Evolutionary conservation across 2,329 filamentous ascomycete species (phyloP), one percentile per base, ranked within the genome.

Genomic region (Didymella pomorum): DNA sequence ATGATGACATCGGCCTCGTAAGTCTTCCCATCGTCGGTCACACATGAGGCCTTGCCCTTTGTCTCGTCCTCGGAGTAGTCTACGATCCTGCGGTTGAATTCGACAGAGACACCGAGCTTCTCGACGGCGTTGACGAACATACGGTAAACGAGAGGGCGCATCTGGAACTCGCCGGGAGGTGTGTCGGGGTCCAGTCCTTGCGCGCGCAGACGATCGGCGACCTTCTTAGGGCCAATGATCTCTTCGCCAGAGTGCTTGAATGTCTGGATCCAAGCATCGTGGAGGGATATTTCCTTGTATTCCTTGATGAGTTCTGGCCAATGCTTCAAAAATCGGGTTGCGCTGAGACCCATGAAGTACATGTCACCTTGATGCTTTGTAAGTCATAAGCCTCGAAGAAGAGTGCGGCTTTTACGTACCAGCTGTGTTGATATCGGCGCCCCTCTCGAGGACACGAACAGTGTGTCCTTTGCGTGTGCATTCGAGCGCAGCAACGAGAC

Each of bases 311-410:
- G 76, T 52, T 84, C 81, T 10, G 83, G 82, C 82, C 83, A 85
- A 59, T 84, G 81, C 69, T 81, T 82, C 69, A 85, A 80, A 73
- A 84, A 84, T 35, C 77, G 79, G 43, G 82, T 85, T 21, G 83
- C 83, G 45, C 81, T 83, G 21, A 86, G 77, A 10, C 83, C 82
- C 81, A 86, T 86, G 69, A 85, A 85, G 73, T 84, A 85, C 82
- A 85, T 86, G 71, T 86, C 84, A 52, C 84, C 84, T 82, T 52
- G 20, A 26, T 14, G n/a, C 23, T 8, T n/a, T 29, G 35, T 28
- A 26, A 45, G 33, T 6, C 28, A 56, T 10, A 37, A 26, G 7
- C 0, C 20, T 25, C 8, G n/a, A 20, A 20, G 9, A 9, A 29
- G 3, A 1, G 2, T 39, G 7, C 16, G 14, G 2, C 21, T 20